Conservation (phyloP, 805 yeast genomes). For the Candida krabiensis region DNA sequence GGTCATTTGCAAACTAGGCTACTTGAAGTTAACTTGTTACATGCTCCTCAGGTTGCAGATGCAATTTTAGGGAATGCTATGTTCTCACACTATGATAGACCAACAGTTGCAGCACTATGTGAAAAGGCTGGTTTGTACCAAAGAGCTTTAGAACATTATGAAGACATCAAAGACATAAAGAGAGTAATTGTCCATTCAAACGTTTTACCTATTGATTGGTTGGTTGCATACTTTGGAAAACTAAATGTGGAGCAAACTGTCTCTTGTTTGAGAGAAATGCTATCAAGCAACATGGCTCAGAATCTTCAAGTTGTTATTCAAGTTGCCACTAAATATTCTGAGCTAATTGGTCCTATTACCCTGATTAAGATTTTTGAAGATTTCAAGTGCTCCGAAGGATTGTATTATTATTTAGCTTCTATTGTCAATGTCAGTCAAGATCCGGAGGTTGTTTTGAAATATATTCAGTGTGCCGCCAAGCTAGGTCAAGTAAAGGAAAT, state of each 20-base stretch:
- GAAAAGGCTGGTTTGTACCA: slow-evolving; percentile 96
- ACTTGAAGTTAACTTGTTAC: slow-evolving; percentile 86
- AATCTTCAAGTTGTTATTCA: slow-evolving; percentile 93
- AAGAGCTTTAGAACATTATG: slow-evolving; percentile 95
- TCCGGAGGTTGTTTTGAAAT: slow-evolving; percentile 92
- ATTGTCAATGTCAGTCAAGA: slow-evolving; percentile 93
- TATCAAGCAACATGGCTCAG: slow-evolving; percentile 74
- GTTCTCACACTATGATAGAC: slow-evolving; percentile 94
- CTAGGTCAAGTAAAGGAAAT: slow-evolving; percentile 90
- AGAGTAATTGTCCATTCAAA: slow-evolving; percentile 89
- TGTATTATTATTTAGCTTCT: slow-evolving; percentile 89
- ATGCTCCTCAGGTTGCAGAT: slow-evolving; percentile 99
- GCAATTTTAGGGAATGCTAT: slow-evolving; percentile 95
- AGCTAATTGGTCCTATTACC: slow-evolving; percentile 81
- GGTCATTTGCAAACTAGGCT: slow-evolving; percentile 95
- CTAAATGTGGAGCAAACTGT: slow-evolving; percentile 92
- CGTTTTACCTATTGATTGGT: slow-evolving; percentile 88
- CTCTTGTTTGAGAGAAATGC: slow-evolving; percentile 82
- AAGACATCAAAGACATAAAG: slow-evolving; percentile 92
- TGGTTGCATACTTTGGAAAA: slow-evolving; percentile 88
- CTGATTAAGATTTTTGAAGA: slow-evolving; percentile 92
- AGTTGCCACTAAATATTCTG: slow-evolving; percentile 95
- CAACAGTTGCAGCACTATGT: slow-evolving; percentile 86
- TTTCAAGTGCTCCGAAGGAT: slow-evolving; percentile 87
- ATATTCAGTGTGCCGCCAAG: slow-evolving; percentile 90